Percentiles rank a stretch among this genome's conserved stretches.
phyloP scores from a whole-genome alignment of 306 rosid genomes.

The Cicer judaicum region DNA sequence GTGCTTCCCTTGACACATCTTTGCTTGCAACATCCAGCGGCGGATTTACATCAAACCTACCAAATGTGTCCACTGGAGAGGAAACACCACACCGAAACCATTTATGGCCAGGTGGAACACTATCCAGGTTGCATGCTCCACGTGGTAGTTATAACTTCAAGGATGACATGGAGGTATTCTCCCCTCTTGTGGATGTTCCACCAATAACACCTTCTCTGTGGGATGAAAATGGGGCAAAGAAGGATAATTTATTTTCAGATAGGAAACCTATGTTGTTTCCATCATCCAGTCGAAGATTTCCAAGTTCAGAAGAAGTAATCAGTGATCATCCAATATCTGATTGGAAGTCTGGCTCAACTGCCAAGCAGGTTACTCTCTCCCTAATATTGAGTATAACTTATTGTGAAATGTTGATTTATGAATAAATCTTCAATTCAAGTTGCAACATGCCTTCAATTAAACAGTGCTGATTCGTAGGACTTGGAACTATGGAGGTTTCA shows the following conservation, averaged over 20 bases:
- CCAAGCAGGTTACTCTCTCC: slow-evolving; percentile 71
- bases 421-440: slow-evolving; percentile 31
- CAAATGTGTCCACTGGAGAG: slow-evolving; percentile 57
- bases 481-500: neutral
- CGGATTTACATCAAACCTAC: slow-evolving; percentile 62
- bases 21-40: slow-evolving; percentile 57
- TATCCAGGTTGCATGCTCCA: slow-evolving; percentile 83
- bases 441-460: slow-evolving; percentile 16
- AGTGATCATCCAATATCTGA: slow-evolving; percentile 80
- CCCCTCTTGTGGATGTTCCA: slow-evolving; percentile 97
- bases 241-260: slow-evolving; percentile 70
- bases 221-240: slow-evolving; percentile 84
- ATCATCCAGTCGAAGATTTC: slow-evolving; percentile 72
- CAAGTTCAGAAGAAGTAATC: slow-evolving; percentile 66
- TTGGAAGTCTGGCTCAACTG: slow-evolving; percentile 73
- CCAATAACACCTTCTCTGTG: slow-evolving; percentile 88
- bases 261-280: slow-evolving; percentile 83
- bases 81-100: slow-evolving; percentile 80
- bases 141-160: slow-evolving; percentile 79
- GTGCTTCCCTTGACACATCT: slow-evolving; percentile 62
- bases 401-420: slow-evolving; percentile 37
- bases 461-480: slow-evolving; percentile 6
- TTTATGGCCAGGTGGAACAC: slow-evolving; percentile 82
- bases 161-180: slow-evolving; percentile 99
- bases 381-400: slow-evolving; percentile 39